These are phyloP conservation scores for Backusella sp. DNA, from an alignment of 192 early-diverging fungal species.

Conservation along the genomic window DNA sequence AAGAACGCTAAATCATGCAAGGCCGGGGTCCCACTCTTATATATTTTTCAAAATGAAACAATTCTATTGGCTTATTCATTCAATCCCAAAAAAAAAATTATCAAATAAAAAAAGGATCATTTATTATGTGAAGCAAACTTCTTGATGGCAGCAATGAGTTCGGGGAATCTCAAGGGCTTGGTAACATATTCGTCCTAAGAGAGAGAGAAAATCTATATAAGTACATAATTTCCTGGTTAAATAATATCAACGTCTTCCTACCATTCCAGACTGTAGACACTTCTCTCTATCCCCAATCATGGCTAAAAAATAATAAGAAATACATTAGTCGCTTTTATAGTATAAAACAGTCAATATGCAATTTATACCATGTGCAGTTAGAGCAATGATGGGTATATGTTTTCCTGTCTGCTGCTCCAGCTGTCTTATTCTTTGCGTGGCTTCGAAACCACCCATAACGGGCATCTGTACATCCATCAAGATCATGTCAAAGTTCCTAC, in stretches of 20 bases:
- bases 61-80: not conserved
- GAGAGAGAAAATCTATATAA: not conserved
- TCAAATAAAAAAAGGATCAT: not conserved
- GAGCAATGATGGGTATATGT: constrained; percentile 77
- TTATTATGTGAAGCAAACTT: constrained; percentile 47
- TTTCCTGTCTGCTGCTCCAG: constrained; percentile 44
- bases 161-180: constrained; percentile 61
- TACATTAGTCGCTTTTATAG: not conserved
- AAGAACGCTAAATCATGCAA: not conserved
- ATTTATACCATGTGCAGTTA: constrained; percentile 66
- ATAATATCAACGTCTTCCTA: not conserved
- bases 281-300: constrained; percentile 89
- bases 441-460: constrained; percentile 87
- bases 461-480: constrained; percentile 94
- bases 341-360: not conserved
- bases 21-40: not conserved
- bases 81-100: not conserved
- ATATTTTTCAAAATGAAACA: not conserved
- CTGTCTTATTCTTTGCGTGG: constrained; percentile 74
- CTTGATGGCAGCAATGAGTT: constrained; percentile 67
- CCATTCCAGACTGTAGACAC: constrained; percentile 82
- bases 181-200: constrained; percentile 58
- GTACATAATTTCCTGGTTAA: not conserved
- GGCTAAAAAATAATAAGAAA: constrained; percentile 39
- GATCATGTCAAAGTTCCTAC: constrained; percentile 62